A percentile compares a stretch with the other conserved stretches of the same genome.
Evolutionary conservation across 2,329 filamentous ascomycete genomes (phyloP).

Genomic region (Chaetomium sp.): DNA sequence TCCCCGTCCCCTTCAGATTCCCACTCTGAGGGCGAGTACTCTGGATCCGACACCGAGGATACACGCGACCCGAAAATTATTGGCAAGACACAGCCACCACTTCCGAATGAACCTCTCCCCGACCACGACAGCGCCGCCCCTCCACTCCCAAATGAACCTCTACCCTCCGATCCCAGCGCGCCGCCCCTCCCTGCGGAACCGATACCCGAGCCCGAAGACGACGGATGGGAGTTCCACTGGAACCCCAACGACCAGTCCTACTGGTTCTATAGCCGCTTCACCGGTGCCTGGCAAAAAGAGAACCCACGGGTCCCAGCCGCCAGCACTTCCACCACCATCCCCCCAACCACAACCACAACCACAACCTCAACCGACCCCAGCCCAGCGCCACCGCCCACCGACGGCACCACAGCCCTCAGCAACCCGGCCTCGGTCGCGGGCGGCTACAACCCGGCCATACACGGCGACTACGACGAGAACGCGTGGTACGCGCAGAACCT

Average conservation of each 20-base stretch:
- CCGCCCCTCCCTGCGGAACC: constrained; percentile 50
- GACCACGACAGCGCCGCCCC: constrained; percentile 17
- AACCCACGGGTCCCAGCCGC: constrained; percentile 73
- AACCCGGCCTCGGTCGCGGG: constrained; percentile 53
- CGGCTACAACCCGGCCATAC: constrained; percentile 94
- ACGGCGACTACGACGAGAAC: constrained; percentile 93
- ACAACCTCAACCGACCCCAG: neutral
- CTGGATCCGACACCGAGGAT: constrained; percentile 14
- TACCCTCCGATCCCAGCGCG: constrained; percentile 27
- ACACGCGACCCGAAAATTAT: neutral
- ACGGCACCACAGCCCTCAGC: constrained; percentile 26
- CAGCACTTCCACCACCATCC: constrained; percentile 32
- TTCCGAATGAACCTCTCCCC: constrained; percentile 23
- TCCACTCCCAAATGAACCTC: constrained; percentile 34
- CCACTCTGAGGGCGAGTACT: constrained; percentile 25
- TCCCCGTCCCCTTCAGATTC: constrained; percentile 11
- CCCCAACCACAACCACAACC: constrained; percentile 33
- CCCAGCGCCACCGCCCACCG: constrained; percentile 26
- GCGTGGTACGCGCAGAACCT: constrained; percentile 81
- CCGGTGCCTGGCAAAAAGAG: constrained; percentile 75
- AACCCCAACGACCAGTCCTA: constrained; percentile 68
- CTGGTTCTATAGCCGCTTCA: constrained; percentile 86
- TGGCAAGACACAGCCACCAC: constrained; percentile 16
- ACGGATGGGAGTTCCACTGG: constrained; percentile 83
- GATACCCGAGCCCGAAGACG: constrained; percentile 56